Base-by-base conservation (phyloP, 805 yeast genomes). In the Kuraishia capsulata region DNA sequence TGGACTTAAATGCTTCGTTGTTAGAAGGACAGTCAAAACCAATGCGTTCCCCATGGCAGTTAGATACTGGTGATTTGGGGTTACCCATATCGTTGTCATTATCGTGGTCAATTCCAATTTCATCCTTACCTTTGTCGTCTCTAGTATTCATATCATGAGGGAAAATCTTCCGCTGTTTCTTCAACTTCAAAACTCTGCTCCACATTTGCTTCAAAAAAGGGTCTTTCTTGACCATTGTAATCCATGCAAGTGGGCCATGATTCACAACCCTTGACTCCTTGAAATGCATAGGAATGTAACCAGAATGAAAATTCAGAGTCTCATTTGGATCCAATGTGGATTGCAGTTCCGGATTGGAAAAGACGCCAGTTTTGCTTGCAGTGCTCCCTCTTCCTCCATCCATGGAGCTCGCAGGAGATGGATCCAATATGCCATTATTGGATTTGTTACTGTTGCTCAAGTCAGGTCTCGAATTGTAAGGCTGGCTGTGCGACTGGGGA, bases 231-330 rank as follows among this genome's bases (percentile, higher is more conserved):
- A 75, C 52, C 20, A 70, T 40, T 0, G 80, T 54, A 3, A 68
- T 45, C 68, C 76, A 69, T 1, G 78, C 53, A 26, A 73, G 60
- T 0, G 81, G 76, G 1, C 81, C 82, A 51, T 64, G 68, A 45
- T 67, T 65, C 42, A 63, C 61, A 24, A 67, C 53, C 32, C 73
- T 53, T 3, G 65, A 56, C 36, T 61, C 65, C 20, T 60, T 61
- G 14, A 62, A 43, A 37, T 64, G 53, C 39, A 72, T 58, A 0
- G 81, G 69, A 3, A 64, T 44, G 44, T 61, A 62, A 2, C 70
- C 71, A 1, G 53, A 54, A 42, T 62, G 67, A 25, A 73, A 57
- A 38, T 69, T 61, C 5, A 75, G 55, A 1, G 41, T 40, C 10
- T 67, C 75, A 17, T 61, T 51, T 0, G 54, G 48, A 13, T 54